Conservation (phyloP, 768 basidiomycete genomes). For the Termitomyces sp. region DNA sequence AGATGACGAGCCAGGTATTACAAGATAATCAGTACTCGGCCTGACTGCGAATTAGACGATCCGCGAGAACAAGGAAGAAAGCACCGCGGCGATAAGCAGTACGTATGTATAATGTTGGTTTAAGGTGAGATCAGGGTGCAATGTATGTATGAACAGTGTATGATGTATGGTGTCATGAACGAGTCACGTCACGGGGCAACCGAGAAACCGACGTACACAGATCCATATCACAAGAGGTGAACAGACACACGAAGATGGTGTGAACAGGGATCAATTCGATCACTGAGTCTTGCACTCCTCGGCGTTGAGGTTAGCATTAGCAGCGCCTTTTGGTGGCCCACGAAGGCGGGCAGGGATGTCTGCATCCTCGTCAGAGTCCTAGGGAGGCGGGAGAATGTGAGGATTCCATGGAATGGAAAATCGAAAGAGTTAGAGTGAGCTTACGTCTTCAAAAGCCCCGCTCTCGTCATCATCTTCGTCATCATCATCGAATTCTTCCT, state of each 20-base stretch:
- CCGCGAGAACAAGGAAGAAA: slow-evolving; percentile 3
- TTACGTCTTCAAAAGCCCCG: slow-evolving; percentile 53
- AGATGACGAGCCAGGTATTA: slow-evolving; percentile 3
- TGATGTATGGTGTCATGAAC: neutral
- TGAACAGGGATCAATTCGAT: slow-evolving; percentile 5
- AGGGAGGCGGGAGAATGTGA: slow-evolving; percentile 12
- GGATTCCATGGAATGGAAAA: neutral
- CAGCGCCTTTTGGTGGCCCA: slow-evolving; percentile 54
- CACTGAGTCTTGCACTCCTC: slow-evolving; percentile 95
- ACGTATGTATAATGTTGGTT: slow-evolving; percentile 3
- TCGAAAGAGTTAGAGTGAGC: slow-evolving; percentile 6
- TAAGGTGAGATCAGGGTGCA: neutral
- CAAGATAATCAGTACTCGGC: neutral
- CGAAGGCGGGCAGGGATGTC: slow-evolving; percentile 61
- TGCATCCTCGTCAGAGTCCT: slow-evolving; percentile 73
- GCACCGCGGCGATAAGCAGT: slow-evolving; percentile 7
- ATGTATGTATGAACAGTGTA: neutral
- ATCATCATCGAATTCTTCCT: slow-evolving; percentile 59
- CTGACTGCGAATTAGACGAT: slow-evolving; percentile 6
- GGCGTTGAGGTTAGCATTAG: slow-evolving; percentile 56
- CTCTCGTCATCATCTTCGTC: slow-evolving; percentile 44
- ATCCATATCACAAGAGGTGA: neutral
- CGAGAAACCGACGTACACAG: neutral
- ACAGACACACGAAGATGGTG: neutral
- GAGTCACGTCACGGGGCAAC: neutral